A percentile compares a stretch with the other conserved stretches of the same genome.
Evolutionary conservation across 139 green algal genomes (phyloP).

Genomic region (Picochlorum costavermella): DNA sequence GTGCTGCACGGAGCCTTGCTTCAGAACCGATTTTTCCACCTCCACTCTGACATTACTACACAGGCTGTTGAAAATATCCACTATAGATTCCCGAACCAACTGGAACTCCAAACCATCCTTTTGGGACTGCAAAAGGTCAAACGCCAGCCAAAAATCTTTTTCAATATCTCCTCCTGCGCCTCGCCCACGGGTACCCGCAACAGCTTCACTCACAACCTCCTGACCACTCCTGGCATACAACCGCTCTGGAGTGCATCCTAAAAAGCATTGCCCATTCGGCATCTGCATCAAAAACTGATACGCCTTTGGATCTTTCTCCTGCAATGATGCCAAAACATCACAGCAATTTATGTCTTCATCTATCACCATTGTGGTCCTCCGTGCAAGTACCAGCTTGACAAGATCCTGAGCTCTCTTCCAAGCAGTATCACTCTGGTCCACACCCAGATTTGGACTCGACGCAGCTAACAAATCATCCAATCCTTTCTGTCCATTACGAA

Average conservation of each 20-base stretch:
- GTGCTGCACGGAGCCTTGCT: conserved; percentile 88
- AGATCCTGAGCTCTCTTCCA: conserved; percentile 18
- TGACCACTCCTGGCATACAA: conserved; percentile 71
- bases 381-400: conserved; percentile 76
- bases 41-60: conserved; percentile 62
- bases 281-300: conserved; percentile 78
- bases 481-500: conserved; percentile 56
- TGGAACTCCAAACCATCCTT: conserved; percentile 96
- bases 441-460: not conserved
- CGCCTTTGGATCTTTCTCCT: conserved; percentile 60
- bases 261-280: conserved; percentile 57
- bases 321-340: conserved; percentile 58
- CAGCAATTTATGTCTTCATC: conserved; percentile 45
- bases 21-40: conserved; percentile 81
- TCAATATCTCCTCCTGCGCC: conserved; percentile 56
- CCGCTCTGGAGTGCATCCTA: conserved; percentile 85
- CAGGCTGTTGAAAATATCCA: conserved; percentile 23
- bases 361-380: conserved; percentile 45
- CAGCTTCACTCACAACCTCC: conserved; percentile 74
- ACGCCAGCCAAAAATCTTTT: conserved; percentile 76
- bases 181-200: conserved; percentile 78
- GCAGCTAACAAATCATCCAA: conserved; percentile 56
- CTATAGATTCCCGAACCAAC: conserved; percentile 74
- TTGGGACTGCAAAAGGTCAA: conserved; percentile 71
- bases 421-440: not conserved